These are phyloP conservation scores for Mortierella sp. DNA, from an alignment of 371 early-diverging fungal species.

Conservation along the genomic window DNA sequence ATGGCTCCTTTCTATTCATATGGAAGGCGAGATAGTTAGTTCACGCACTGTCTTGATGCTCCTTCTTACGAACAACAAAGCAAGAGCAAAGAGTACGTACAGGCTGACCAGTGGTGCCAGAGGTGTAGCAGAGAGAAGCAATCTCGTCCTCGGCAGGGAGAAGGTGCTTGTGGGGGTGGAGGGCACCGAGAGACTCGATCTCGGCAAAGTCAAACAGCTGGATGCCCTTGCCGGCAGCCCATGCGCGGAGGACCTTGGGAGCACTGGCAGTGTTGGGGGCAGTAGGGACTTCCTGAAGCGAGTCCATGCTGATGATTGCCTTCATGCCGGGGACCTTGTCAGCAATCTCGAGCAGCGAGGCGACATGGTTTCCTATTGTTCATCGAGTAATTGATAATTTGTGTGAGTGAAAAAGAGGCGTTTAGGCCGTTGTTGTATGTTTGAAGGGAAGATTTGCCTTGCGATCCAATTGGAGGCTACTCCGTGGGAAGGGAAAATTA, in stretches of 20 bases:
- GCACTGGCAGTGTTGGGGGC: constrained; percentile 37
- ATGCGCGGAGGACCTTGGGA: constrained; percentile 55
- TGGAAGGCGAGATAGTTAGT: constrained; percentile 55
- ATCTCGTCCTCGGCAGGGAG: constrained; percentile 39
- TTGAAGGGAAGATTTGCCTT: too few species aligned
- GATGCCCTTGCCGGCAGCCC: constrained; percentile 63
- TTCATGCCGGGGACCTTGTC: constrained; percentile 72
- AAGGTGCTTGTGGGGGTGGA: constrained; percentile 61
- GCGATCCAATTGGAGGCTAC: too few species aligned
- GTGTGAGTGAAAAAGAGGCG: background rate
- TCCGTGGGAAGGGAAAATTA: background rate
- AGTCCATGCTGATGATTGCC: constrained; percentile 83
- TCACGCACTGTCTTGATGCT: background rate
- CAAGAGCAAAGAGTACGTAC: constrained; percentile 67
- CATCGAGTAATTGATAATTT: background rate
- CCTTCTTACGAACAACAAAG: background rate
- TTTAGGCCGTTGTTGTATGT: too few species aligned
- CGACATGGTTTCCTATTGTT: constrained; percentile 68
- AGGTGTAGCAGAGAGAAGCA: constrained; percentile 88
- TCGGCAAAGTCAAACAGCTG: constrained; percentile 67
- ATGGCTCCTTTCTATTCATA: constrained; percentile 64
- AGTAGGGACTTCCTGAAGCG: constrained; percentile 57
- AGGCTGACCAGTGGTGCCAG: constrained; percentile 89
- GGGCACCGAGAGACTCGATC: constrained; percentile 74
- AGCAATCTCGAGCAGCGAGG: constrained; percentile 65